These are phyloP conservation scores for Nicotiana attenuata DNA, from an alignment of 257 asterid genomes.

Conservation along the genomic window DNA sequence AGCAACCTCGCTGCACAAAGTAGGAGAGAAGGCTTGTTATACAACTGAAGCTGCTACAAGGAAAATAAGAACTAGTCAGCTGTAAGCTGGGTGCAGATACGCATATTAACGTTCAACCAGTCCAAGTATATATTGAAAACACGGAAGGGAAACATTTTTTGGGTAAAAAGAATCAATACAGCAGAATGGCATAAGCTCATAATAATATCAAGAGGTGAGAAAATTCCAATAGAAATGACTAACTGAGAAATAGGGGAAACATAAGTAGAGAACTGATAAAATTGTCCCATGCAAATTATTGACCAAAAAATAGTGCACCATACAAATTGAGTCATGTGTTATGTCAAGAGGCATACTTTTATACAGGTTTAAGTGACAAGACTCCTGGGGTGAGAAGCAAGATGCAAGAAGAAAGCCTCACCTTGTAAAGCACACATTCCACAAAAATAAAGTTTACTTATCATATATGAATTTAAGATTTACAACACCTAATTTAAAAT, in stretches of 20 bases:
- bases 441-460: background rate
- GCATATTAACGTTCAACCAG: background rate
- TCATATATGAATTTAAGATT: background rate
- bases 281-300: background rate
- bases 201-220: background rate
- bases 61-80: background rate
- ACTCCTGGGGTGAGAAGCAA: background rate
- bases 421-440: background rate
- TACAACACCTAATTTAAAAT: too few species aligned
- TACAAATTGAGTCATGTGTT: background rate
- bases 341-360: background rate
- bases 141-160: background rate
- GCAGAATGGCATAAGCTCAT: background rate
- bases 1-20: constrained; percentile 73
- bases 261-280: background rate
- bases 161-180: background rate
- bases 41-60: background rate
- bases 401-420: background rate
- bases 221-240: background rate
- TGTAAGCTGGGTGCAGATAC: background rate
- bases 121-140: background rate
- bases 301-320: background rate
- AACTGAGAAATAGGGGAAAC: background rate
- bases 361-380: background rate
- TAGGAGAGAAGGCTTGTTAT: constrained; percentile 15